phyloP scores from a whole-genome alignment of 2,329 filamentous ascomycete species.

The Tympanopsis confertula region DNA sequence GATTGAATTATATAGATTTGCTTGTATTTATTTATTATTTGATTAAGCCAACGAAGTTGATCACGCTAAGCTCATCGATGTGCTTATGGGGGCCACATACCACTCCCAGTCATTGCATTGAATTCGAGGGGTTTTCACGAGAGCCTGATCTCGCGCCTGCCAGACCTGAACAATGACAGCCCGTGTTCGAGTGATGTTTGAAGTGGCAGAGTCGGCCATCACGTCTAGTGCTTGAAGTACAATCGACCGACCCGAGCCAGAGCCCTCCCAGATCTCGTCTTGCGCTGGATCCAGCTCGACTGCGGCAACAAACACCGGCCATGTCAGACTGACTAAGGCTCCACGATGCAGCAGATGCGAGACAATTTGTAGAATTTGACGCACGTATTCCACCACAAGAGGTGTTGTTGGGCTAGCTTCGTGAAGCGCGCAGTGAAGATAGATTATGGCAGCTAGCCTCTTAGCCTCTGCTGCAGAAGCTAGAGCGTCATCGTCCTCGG shows the following conservation, averaged over 20 bases:
- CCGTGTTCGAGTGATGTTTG: constrained; percentile 28
- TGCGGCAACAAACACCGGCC: constrained; percentile 28
- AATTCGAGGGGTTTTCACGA: constrained; percentile 1
- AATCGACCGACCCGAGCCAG: constrained; percentile 14
- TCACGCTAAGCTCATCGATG: constrained; percentile 24
- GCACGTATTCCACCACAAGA: constrained; percentile 11
- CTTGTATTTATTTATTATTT: no score
- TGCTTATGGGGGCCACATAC: constrained; percentile 24
- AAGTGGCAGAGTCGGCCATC: constrained; percentile 25
- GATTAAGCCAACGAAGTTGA: no score
- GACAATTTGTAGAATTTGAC: constrained; percentile 19
- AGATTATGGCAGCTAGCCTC: constrained; percentile 27
- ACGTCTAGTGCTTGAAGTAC: constrained; percentile 24
- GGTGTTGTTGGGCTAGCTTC: constrained; percentile 26
- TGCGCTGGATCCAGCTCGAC: constrained; percentile 22
- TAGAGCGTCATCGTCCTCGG: constrained; percentile 18
- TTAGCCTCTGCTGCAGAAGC: constrained; percentile 25
- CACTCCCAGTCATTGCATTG: constrained; percentile 24
- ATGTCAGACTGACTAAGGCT: constrained; percentile 20
- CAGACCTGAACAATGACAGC: constrained; percentile 34
- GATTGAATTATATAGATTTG: no score
- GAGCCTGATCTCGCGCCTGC: constrained; percentile 25
- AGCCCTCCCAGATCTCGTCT: constrained; percentile 19
- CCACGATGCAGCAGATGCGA: constrained; percentile 18
- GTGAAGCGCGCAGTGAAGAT: constrained; percentile 30